These are phyloP conservation scores for Besnoitia besnoiti DNA, from an alignment of 169 alveolate species.

Conservation along the genomic window DNA sequence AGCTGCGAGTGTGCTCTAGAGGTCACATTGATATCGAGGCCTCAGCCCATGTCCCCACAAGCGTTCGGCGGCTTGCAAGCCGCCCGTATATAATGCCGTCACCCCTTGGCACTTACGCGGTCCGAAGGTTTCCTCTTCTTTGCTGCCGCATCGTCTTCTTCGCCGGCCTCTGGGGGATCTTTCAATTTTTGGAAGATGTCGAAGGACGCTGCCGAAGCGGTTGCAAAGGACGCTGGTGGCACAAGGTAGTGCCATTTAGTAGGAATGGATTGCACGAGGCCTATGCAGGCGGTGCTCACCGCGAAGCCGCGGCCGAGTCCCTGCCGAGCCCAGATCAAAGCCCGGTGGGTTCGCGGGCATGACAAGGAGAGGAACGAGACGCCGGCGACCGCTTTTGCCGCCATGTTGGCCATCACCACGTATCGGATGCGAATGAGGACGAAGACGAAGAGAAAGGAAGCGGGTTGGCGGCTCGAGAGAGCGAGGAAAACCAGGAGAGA, in stretches of 20 bases:
- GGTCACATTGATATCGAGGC: too few relatives aligned
- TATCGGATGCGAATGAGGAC: not conserved
- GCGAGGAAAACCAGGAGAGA: too few relatives aligned
- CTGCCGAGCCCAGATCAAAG: not conserved
- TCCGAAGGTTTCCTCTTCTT: conserved; percentile 64
- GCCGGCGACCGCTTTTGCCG: not conserved
- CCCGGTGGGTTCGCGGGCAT: not conserved
- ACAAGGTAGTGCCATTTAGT: not conserved
- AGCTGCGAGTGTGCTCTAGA: too few relatives aligned
- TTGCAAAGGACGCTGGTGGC: not conserved
- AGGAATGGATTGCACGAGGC: not conserved
- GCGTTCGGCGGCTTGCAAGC: too few relatives aligned
- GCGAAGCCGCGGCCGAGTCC: not conserved
- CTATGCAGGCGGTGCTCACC: not conserved
- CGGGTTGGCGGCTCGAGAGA: too few relatives aligned
- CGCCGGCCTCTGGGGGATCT: conserved; percentile 53
- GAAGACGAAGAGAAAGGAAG: not conserved
- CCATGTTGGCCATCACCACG: not conserved
- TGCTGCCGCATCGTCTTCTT: not conserved
- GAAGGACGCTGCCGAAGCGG: conserved; percentile 28
- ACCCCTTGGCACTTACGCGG: conserved; percentile 54
- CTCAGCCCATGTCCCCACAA: too few relatives aligned
- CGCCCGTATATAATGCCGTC: too few relatives aligned
- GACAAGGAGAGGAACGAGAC: not conserved
- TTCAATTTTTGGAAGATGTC: conserved; percentile 65